Conservation (phyloP, 1,139 yeast species). For the Pichia sp. region DNA sequence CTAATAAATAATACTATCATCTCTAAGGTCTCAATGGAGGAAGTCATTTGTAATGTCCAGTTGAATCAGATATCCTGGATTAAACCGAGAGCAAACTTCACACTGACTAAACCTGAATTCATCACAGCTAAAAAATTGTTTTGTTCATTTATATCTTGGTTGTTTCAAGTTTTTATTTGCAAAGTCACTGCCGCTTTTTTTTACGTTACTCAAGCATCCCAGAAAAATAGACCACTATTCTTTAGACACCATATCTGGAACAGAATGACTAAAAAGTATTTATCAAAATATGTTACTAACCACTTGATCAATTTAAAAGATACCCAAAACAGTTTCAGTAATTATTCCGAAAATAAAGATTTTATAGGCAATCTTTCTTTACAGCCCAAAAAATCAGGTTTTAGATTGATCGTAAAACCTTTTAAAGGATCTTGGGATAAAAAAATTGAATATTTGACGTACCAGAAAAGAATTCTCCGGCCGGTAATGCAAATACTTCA, state of each 20-base stretch:
- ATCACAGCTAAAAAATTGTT: slow-evolving; percentile 35
- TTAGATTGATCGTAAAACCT: slow-evolving; percentile 61
- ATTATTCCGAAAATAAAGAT: slow-evolving; percentile 23
- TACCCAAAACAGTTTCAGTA: slow-evolving; percentile 24
- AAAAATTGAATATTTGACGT: slow-evolving; percentile 30
- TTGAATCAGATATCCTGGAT: slow-evolving; percentile 48
- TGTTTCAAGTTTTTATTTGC: slow-evolving; percentile 45
- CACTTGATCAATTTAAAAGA: slow-evolving; percentile 29
- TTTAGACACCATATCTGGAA: slow-evolving; percentile 64
- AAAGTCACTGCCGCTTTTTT: slow-evolving; percentile 53
- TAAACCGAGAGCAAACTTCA: slow-evolving; percentile 29
- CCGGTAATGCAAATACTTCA: slow-evolving; percentile 35
- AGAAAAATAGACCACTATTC: slow-evolving; percentile 39
- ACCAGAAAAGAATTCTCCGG: slow-evolving; percentile 31
- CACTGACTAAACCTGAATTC: slow-evolving; percentile 39
- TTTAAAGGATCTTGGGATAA: slow-evolving; percentile 31
- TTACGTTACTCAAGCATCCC: slow-evolving; percentile 60
- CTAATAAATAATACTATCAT: slow-evolving; percentile 39
- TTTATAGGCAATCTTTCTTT: slow-evolving; percentile 34
- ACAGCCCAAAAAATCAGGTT: slow-evolving; percentile 54
- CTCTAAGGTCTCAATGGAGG: slow-evolving; percentile 31
- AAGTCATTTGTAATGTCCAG: slow-evolving; percentile 34
- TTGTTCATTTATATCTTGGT: slow-evolving; percentile 51
- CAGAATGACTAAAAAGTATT: slow-evolving; percentile 39
- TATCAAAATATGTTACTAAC: slow-evolving; percentile 36